These are phyloP conservation scores for Trichoderma cornu-damae DNA, from an alignment of 2,329 filamentous ascomycete species.

Conservation along the genomic window DNA sequence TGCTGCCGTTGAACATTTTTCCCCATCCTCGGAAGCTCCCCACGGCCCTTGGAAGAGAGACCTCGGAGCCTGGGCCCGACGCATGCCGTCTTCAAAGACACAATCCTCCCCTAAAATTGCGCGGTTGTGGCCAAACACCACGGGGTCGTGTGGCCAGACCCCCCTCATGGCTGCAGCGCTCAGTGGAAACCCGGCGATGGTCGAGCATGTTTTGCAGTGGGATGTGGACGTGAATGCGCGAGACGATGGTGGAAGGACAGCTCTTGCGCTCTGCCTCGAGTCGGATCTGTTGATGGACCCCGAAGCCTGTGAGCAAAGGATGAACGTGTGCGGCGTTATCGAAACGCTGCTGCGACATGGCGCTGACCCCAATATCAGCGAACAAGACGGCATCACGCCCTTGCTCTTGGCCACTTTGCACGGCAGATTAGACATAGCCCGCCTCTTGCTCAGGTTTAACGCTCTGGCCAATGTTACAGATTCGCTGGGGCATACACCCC, in stretches of 20 bases:
- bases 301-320: neutral
- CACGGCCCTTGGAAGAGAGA: neutral
- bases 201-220: conserved; percentile 20
- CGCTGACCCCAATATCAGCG: conserved; percentile 4
- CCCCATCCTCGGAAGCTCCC: neutral
- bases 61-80: neutral
- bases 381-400: conserved; percentile 10
- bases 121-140: neutral
- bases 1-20: conserved; percentile 14
- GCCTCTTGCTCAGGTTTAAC: conserved; percentile 19
- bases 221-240: conserved; percentile 19
- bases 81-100: neutral
- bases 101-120: neutral
- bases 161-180: conserved; percentile 21
- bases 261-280: conserved; percentile 6
- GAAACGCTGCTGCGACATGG: conserved; percentile 11
- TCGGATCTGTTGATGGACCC: conserved; percentile 9
- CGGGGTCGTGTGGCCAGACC: conserved; percentile 3
- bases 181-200: conserved; percentile 17
- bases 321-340: neutral
- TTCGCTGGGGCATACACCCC: conserved; percentile 15
- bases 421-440: conserved; percentile 12
- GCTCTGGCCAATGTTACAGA: conserved; percentile 19
- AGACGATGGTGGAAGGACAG: conserved; percentile 19
- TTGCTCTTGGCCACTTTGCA: conserved; percentile 11